phyloP scores from a whole-genome alignment of 129 eudicot species.

The Artemisia argyi region DNA sequence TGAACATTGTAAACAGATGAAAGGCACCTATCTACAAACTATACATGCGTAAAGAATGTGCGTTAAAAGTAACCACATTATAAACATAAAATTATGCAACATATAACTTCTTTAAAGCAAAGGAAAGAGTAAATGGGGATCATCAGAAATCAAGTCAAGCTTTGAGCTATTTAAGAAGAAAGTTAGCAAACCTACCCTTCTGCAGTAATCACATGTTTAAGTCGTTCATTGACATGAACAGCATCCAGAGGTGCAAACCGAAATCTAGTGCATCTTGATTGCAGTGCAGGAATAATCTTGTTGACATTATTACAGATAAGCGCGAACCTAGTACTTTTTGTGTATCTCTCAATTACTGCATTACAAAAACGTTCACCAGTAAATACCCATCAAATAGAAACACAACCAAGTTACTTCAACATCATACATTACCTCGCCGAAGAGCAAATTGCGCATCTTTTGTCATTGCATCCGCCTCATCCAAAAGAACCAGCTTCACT shows the following conservation, averaged over 20 bases:
- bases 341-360: constrained; percentile 95
- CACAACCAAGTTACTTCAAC: not conserved
- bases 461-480: constrained; percentile 99
- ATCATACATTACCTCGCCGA: constrained; percentile 64
- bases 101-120: too few species aligned
- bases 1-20: too few species aligned
- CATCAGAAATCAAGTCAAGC: not conserved
- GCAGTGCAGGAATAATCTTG: constrained; percentile 94
- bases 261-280: constrained; percentile 95
- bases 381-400: constrained; percentile 1
- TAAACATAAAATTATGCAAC: not conserved
- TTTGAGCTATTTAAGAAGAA: not conserved
- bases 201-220: constrained; percentile 75
- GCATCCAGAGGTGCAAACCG: constrained; percentile 94
- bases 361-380: not conserved
- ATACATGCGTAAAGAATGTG: too few species aligned
- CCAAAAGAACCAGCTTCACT: constrained; percentile 85
- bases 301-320: constrained; percentile 92
- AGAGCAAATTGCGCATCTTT: constrained; percentile 99
- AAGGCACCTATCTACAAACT: too few species aligned
- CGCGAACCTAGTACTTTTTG: constrained; percentile 89
- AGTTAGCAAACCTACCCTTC: constrained; percentile 61
- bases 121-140: not conserved
- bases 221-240: constrained; percentile 82
- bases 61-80: too few species aligned